A percentile compares a stretch with the other conserved stretches of the same genome.
These are phyloP conservation scores for Scenedesmus sp. DNA, from an alignment of 163 green algal genomes.

Conservation along the genomic window DNA sequence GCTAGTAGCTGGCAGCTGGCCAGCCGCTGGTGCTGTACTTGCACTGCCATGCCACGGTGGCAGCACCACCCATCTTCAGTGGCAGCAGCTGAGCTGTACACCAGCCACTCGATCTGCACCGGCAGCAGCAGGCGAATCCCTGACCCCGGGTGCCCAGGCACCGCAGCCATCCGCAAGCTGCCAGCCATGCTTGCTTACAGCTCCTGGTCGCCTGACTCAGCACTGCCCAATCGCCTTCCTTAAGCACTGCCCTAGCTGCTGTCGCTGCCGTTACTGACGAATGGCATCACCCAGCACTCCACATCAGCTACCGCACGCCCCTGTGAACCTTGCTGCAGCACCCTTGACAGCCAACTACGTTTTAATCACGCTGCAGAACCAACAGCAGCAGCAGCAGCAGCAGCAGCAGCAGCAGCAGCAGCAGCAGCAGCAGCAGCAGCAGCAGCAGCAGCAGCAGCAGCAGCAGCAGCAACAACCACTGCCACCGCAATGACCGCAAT, in stretches of 20 bases:
- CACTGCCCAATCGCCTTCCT: conserved; percentile 7
- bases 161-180: background rate
- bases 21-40: no score
- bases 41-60: no score
- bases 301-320: background rate
- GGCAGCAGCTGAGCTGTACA: background rate
- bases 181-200: background rate
- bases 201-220: background rate
- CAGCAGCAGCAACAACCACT: no score
- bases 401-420: background rate
- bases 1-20: no score
- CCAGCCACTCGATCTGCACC: background rate
- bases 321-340: background rate
- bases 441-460: no score
- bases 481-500: no score
- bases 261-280: background rate
- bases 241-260: background rate
- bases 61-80: background rate
- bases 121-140: background rate
- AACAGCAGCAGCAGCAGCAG: background rate
- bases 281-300: background rate
- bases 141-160: conserved; percentile 4
- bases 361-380: conserved; percentile 50
- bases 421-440: no score
- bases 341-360: conserved; percentile 51